These are phyloP conservation scores for Aethionema arabicum DNA, from an alignment of 345 rosid genomes.

Conservation along the genomic window DNA sequence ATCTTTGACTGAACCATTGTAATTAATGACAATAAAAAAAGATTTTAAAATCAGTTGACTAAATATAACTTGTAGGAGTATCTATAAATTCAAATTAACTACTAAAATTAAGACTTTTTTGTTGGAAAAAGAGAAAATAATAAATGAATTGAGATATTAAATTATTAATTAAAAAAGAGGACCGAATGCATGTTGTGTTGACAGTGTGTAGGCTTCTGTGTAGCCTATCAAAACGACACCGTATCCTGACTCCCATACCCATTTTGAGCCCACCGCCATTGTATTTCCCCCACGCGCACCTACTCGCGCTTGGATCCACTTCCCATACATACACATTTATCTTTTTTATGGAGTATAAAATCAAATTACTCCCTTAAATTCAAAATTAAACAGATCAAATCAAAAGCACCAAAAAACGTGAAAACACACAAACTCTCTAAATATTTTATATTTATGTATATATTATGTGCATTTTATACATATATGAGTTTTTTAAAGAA, in stretches of 20 bases:
- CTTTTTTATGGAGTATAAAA: too few species aligned
- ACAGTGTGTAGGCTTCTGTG: constrained; percentile 23
- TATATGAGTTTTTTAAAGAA: too few species aligned
- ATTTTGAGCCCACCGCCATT: constrained; percentile 29
- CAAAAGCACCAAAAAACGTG: neutral
- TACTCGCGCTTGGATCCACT: neutral
- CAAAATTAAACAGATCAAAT: constrained; percentile 23
- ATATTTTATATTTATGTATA: too few species aligned
- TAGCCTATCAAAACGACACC: constrained; percentile 17
- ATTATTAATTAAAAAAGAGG: neutral
- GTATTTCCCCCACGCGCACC: constrained; percentile 2
- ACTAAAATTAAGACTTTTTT: constrained; percentile 1
- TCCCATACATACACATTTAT: too few species aligned
- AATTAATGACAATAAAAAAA: neutral
- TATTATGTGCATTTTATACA: too few species aligned
- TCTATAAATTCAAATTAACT: too few species aligned
- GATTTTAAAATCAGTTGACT: constrained; percentile 27
- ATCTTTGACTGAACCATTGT: constrained; percentile 11
- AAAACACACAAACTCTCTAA: too few species aligned
- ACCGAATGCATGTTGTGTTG: constrained; percentile 28
- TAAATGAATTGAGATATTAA: constrained; percentile 15
- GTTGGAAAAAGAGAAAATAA: constrained; percentile 4
- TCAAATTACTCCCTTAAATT: too few species aligned
- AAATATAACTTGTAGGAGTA: neutral
- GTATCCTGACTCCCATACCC: constrained; percentile 29